Base-by-base conservation (phyloP, 148 eudicot genomes). In the Heliosperma pusillum region DNA sequence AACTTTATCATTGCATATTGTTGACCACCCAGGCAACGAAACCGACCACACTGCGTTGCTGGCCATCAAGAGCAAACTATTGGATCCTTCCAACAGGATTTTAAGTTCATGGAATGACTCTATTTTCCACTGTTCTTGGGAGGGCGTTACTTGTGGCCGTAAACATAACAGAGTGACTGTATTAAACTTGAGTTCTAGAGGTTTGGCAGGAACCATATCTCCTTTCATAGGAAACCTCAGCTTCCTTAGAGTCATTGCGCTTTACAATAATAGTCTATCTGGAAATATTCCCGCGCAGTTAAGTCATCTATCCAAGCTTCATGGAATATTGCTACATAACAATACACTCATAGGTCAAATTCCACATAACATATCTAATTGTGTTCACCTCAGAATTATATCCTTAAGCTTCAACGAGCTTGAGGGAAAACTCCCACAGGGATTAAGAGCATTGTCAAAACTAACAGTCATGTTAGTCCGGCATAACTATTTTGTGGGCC, bases 101-200 rank as follows among this genome's bases (percentile, higher is more conserved):
- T 69, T 79, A 11, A 36, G 33, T 67, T 82, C 83, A 10, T 88
- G 91, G 91, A 86, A 84, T 55, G 50, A 67, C 61, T 82, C 89
- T 21, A 2, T 68, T 21, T 82, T 20, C 8, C 15, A 17, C 72
- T 45, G 10, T 45, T 12, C 15, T 0, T 84, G 89, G 89, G 57
- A 52, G 4, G 89, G 91, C 0, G 71, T 88, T 42, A 36, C 24
- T 45, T 45, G 90, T 58, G 70, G 71, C 22, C 67, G 25, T 0
- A 25, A 21, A 2, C 74, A 75, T 73, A 45, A n/a, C 19, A 73
- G 86, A 56, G 82, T 85, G 5, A 70, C 19, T 17, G 22, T 15
- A 15, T 42, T 87, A 22, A 55, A 76, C 50, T 26, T 85, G 13
- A 30, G 45, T 4, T 60, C 78, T 2, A 70, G 30, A 33, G 29